Conservation (phyloP, 768 basidiomycete genomes). For the Steccherinum ochraceum region DNA sequence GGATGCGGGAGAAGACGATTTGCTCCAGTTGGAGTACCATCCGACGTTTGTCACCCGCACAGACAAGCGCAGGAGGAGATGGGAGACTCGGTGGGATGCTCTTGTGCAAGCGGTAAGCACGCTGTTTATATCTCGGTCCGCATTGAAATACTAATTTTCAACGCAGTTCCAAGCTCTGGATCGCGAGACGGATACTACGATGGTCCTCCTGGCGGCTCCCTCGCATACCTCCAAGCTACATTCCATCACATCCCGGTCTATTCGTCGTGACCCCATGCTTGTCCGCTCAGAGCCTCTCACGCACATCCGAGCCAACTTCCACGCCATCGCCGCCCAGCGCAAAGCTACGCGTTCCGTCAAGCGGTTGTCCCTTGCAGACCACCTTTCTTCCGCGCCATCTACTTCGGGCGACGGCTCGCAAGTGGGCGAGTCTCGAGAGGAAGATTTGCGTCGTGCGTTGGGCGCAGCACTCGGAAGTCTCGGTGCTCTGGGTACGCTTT, state of each 20-base stretch:
- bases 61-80: conserved; percentile 63
- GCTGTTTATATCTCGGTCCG: not conserved
- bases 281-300: conserved; percentile 42
- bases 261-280: conserved; percentile 50
- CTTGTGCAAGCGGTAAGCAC: conserved; percentile 60
- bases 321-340: conserved; percentile 51
- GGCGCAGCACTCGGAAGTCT: conserved; percentile 65
- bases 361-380: conserved; percentile 43
- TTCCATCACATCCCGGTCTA: conserved; percentile 57
- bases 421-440: conserved; percentile 47
- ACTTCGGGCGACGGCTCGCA: conserved; percentile 51
- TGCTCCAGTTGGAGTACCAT: conserved; percentile 73
- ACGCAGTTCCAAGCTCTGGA: conserved; percentile 70
- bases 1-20: conserved; percentile 57
- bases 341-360: conserved; percentile 35
- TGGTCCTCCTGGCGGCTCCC: conserved; percentile 69
- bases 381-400: conserved; percentile 29
- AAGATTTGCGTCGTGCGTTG: conserved; percentile 61
- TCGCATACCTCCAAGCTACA: conserved; percentile 66
- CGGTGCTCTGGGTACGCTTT: conserved; percentile 54
- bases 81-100: conserved; percentile 73
- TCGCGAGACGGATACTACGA: conserved; percentile 74
- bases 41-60: conserved; percentile 60
- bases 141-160: not conserved
- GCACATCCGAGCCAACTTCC: conserved; percentile 52